Evolutionary conservation across 371 early-diverging fungal genomes (phyloP).

Genomic region (Nosema muscidifuracis): DNA sequence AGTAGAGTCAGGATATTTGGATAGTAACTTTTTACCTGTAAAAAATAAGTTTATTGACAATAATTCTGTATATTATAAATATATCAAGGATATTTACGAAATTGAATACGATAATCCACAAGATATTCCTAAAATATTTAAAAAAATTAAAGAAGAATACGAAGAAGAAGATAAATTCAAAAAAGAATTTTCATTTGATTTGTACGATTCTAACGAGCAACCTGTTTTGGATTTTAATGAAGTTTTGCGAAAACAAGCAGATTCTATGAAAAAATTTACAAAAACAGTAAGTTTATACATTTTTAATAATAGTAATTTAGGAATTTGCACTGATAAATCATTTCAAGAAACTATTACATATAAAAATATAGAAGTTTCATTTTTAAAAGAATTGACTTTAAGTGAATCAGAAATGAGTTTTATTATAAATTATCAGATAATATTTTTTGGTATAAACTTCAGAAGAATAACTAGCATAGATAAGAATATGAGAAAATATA

Average conservation of each 20-base stretch:
- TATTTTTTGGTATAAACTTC: constrained; percentile 12
- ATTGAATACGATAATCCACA: not conserved
- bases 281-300: not conserved
- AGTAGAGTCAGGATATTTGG: not conserved
- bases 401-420: not conserved
- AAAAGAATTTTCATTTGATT: not conserved
- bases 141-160: not conserved
- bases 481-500: not conserved
- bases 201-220: not conserved
- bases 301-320: not conserved
- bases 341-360: not conserved
- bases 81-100: not conserved
- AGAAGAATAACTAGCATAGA: not conserved
- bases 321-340: not conserved
- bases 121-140: not conserved
- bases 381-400: not conserved
- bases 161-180: constrained; percentile 1
- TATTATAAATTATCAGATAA: not conserved
- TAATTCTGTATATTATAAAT: not conserved
- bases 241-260: constrained; percentile 6
- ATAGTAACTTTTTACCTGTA: not conserved
- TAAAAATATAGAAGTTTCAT: not conserved
- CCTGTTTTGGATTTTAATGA: not conserved
- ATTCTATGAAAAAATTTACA: not conserved
- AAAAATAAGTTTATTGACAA: constrained; percentile 1